Conservation (phyloP, 1,284 basidiomycete genomes). For the Trichosporon ovoides region DNA sequence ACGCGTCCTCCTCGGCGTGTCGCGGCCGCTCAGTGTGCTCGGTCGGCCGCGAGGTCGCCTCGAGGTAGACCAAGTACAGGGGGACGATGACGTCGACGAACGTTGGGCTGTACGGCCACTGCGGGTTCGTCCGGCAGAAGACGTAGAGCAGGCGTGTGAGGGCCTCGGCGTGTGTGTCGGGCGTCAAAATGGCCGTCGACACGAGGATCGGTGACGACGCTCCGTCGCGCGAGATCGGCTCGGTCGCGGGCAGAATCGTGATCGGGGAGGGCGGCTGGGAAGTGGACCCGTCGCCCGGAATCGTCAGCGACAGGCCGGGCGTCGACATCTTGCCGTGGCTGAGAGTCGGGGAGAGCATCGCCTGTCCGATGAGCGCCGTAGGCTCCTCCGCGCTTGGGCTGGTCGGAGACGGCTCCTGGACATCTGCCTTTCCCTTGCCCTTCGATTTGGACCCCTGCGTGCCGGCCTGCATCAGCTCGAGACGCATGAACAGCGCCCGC, state of each 20-base stretch:
- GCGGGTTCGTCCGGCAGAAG: slow-evolving; percentile 38
- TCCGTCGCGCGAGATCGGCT: slow-evolving; percentile 1
- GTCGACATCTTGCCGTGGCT: slow-evolving; percentile 6
- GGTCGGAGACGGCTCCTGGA: slow-evolving; percentile 2
- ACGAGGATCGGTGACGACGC: slow-evolving; percentile 6
- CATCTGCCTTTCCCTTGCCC: slow-evolving; percentile 14
- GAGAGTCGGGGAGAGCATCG: background rate
- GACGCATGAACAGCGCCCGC: slow-evolving; percentile 15
- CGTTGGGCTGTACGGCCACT: slow-evolving; percentile 38
- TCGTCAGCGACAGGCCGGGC: slow-evolving; percentile 23
- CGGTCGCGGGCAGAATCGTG: slow-evolving; percentile 31
- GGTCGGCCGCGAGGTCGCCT: slow-evolving; percentile 10
- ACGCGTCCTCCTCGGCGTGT: slow-evolving; percentile 42
- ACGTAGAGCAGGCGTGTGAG: slow-evolving; percentile 46
- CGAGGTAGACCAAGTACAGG: slow-evolving; percentile 42
- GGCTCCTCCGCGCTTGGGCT: background rate
- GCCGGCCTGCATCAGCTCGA: slow-evolving; percentile 8
- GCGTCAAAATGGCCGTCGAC: slow-evolving; percentile 25
- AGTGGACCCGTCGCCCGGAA: slow-evolving; percentile 8
- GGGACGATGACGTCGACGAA: slow-evolving; percentile 43
- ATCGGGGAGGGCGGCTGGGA: slow-evolving; percentile 28
- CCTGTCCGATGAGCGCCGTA: background rate
- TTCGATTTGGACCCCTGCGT: background rate
- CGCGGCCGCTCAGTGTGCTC: background rate
- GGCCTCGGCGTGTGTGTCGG: slow-evolving; percentile 43